phyloP scores from a whole-genome alignment of 257 asterid genomes.

The Solanum tacnaense region DNA sequence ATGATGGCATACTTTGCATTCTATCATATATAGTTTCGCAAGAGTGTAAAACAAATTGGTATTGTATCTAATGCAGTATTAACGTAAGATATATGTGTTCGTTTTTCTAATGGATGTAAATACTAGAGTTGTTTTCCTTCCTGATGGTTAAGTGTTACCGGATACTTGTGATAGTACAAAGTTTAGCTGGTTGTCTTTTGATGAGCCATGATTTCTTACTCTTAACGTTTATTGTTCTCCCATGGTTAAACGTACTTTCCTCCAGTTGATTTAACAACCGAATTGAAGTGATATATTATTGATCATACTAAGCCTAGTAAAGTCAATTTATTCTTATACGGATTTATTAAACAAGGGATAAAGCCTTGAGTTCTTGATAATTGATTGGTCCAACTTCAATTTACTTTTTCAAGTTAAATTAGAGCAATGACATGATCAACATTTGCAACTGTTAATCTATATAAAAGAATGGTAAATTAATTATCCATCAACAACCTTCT shows the following conservation, averaged over 20 bases:
- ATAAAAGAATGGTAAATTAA: neutral
- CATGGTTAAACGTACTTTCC: neutral
- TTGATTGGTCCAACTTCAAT: neutral
- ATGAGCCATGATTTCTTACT: neutral
- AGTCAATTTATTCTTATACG: neutral
- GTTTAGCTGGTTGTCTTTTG: neutral
- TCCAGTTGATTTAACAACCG: neutral
- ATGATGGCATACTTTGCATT: neutral
- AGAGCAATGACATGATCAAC: neutral
- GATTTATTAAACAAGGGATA: neutral
- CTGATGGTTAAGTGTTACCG: neutral
- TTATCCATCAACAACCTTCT: neutral
- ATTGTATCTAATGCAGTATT: neutral
- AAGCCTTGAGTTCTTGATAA: neutral
- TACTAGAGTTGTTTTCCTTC: neutral
- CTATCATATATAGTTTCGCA: neutral
- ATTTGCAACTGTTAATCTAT: neutral
- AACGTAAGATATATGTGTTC: neutral
- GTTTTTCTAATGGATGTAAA: neutral
- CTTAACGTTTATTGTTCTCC: neutral
- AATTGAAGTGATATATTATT: neutral
- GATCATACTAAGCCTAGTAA: neutral
- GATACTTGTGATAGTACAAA: neutral
- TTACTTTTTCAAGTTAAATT: neutral
- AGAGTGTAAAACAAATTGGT: neutral